Conservation (phyloP, 2,329 filamentous ascomycete genomes). For the Albifimbria verrucaria region DNA sequence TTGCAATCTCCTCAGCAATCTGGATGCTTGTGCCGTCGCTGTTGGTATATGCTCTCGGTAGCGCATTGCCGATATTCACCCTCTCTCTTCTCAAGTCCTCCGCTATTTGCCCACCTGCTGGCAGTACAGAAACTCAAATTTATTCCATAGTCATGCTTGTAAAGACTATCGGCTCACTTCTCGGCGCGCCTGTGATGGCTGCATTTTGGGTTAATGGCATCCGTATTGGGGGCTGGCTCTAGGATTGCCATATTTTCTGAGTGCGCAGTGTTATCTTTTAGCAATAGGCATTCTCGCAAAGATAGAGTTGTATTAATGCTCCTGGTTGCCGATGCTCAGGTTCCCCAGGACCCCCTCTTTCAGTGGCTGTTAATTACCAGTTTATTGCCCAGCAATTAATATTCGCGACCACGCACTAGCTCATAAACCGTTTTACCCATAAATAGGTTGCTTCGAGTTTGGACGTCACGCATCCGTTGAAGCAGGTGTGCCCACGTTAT, state of each 20-base stretch:
- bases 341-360: too few relatives aligned
- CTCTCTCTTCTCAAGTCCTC: constrained; percentile 45
- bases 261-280: constrained; percentile 15
- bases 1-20: constrained; percentile 34
- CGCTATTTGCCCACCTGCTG: constrained; percentile 21
- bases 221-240: constrained; percentile 25
- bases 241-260: constrained; percentile 22
- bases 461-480: too few relatives aligned
- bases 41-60: constrained; percentile 44
- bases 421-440: too few relatives aligned
- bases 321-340: too few relatives aligned
- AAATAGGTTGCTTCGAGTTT: too few relatives aligned
- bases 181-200: constrained; percentile 46
- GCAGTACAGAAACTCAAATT: constrained; percentile 31
- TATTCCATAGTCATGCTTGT: constrained; percentile 51
- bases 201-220: constrained; percentile 44
- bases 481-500: too few relatives aligned
- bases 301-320: not conserved
- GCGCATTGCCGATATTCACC: constrained; percentile 47
- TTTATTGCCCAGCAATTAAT: too few relatives aligned
- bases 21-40: constrained; percentile 40
- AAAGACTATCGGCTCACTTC: constrained; percentile 43
- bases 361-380: too few relatives aligned
- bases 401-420: too few relatives aligned
- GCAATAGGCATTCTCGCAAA: constrained; percentile 14